Evolutionary conservation across 768 basidiomycete species (phyloP), one percentile per base, ranked within the genome.

Genomic region (Lactarius vividus): DNA sequence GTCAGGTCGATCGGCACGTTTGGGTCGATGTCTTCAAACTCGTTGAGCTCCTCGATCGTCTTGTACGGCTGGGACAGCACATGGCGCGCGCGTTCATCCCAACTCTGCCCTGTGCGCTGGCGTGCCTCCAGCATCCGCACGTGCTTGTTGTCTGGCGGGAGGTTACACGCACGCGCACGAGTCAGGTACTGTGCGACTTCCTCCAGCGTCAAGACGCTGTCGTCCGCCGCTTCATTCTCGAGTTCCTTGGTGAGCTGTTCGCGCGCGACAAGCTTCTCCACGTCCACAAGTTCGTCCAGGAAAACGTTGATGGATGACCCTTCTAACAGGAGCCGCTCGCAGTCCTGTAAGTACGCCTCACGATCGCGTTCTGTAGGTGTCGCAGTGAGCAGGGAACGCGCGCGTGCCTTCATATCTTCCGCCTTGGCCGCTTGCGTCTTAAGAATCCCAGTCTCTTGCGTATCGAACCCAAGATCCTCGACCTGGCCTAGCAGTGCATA

Each of bases 231-330:
- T 68, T 84, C 88, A 59, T 86, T 86, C 69, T 89, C 85, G 42
- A 96, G 78, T 71, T 95, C 93, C 65, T 78, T 82, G 68, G 91
- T 77, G 66, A 96, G 84, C 71, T 88, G 85, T 72, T 91, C 87
- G 13, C 92, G 85, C 63, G 89, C 84, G 28, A 93, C 88, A 63
- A 95, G 87, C 76, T 85, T 88, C 78, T 91, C 88, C 23, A 97
- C 82, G 68, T 89, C 85, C 20, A 80, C 74, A 16, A 96, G 79
- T 74, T 95, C 92, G 16, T 93, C 89, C 23, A 96, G 79, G 58
- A 86, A 82, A n/a, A 96, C 88, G 70, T 94, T 94, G 61, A 96
- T 76, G 10, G 90, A 88, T 3, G 87, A 87, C 2, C 86, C 88
- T 31, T 89, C 83, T 59, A 86, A 74, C 62, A 93, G 81, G 2